Conservation (phyloP, 257 asterid genomes). For the Datura wrightii region DNA sequence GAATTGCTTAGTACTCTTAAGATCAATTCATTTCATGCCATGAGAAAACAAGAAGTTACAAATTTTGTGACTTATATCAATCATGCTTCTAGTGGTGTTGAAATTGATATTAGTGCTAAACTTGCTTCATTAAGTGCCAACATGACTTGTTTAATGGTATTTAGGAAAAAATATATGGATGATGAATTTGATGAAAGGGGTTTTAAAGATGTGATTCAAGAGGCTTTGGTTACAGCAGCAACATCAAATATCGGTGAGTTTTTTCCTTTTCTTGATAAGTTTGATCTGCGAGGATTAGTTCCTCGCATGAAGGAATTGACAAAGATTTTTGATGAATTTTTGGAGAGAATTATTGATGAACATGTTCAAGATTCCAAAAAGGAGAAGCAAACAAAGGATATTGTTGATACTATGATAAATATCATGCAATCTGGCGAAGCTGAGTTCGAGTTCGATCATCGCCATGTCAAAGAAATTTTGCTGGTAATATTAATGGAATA, state of each 20-base stretch:
- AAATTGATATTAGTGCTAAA: slow-evolving; percentile 22
- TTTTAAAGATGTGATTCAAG: slow-evolving; percentile 28
- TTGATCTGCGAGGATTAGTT: slow-evolving; percentile 36
- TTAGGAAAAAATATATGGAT: slow-evolving; percentile 30
- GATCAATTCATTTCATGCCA: slow-evolving; percentile 26
- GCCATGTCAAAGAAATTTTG: slow-evolving; percentile 24
- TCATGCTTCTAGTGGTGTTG: neutral
- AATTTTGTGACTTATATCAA: slow-evolving; percentile 13
- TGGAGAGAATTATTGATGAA: slow-evolving; percentile 26
- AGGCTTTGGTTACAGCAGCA: neutral
- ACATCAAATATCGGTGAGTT: slow-evolving; percentile 32
- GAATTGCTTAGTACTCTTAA: slow-evolving; percentile 26
- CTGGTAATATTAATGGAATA: slow-evolving; percentile 29
- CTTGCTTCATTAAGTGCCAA: too few species aligned
- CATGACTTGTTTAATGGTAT: too few species aligned
- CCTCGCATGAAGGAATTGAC: slow-evolving; percentile 12
- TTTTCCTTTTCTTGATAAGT: slow-evolving; percentile 30
- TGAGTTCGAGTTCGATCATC: slow-evolving; percentile 33
- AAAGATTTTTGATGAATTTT: slow-evolving; percentile 29
- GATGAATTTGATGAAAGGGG: slow-evolving; percentile 26
- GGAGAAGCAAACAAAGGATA: neutral
- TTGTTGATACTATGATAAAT: slow-evolving; percentile 26
- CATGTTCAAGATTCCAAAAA: neutral
- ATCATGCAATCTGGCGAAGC: slow-evolving; percentile 33
- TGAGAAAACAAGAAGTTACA: slow-evolving; percentile 33